phyloP scores from a whole-genome alignment of 306 rosid species.

The Castanea crenata region DNA sequence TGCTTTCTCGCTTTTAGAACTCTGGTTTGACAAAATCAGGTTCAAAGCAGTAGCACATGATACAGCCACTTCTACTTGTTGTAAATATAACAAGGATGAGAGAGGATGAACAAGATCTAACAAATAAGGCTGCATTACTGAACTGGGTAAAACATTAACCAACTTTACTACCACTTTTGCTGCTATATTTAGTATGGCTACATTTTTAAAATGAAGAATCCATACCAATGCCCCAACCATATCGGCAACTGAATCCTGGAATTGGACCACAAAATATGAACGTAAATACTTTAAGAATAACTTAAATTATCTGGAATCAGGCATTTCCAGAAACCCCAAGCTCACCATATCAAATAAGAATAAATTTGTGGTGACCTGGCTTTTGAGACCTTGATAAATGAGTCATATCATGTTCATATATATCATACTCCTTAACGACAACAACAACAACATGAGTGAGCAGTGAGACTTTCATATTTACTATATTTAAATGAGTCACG shows the following conservation, averaged over 20 bases:
- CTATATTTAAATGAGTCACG: too few species aligned
- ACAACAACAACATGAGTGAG: background rate
- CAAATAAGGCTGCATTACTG: conserved; percentile 41
- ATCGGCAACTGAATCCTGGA: conserved; percentile 67
- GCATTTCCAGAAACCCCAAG: background rate
- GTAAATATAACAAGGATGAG: conserved; percentile 53
- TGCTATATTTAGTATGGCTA: conserved; percentile 45
- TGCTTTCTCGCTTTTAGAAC: conserved; percentile 46
- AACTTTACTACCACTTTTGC: conserved; percentile 58
- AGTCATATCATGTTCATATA: background rate
- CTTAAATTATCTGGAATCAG: background rate
- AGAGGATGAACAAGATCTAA: conserved; percentile 68
- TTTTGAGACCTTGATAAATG: background rate
- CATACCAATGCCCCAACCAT: conserved; percentile 64
- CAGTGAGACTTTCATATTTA: too few species aligned
- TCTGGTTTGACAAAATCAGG: conserved; percentile 52
- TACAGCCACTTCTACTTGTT: conserved; percentile 51
- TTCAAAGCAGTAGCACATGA: conserved; percentile 64
- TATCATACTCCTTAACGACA: background rate
- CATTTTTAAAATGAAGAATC: conserved; percentile 65
- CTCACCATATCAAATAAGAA: background rate
- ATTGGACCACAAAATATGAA: conserved; percentile 20
- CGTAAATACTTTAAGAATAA: background rate
- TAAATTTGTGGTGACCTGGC: background rate
- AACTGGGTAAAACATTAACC: conserved; percentile 48